These are phyloP conservation scores for Beta lomatogona DNA, from an alignment of 179 eudicot species.

Conservation along the genomic window DNA sequence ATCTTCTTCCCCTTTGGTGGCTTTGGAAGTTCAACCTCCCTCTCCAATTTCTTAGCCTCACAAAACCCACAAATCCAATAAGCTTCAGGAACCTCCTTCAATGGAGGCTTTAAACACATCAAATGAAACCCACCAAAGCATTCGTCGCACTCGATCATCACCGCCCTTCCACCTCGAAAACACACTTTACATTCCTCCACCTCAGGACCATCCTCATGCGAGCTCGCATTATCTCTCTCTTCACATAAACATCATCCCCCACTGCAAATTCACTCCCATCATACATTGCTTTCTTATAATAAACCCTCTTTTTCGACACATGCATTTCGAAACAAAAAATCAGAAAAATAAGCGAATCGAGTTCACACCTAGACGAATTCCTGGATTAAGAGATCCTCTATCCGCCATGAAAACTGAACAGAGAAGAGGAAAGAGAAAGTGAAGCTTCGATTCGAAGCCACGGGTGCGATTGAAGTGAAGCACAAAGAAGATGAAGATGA, in stretches of 20 bases:
- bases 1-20: constrained; percentile 73
- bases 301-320: constrained; percentile 52
- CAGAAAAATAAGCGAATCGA: background rate
- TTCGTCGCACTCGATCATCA: constrained; percentile 92
- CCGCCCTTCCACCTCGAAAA: constrained; percentile 30
- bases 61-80: constrained; percentile 91
- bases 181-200: constrained; percentile 84
- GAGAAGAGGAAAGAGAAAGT: too few relatives aligned
- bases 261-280: constrained; percentile 78
- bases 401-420: too few relatives aligned
- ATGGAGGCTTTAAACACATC: constrained; percentile 88
- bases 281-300: constrained; percentile 72
- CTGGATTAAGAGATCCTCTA: too few relatives aligned
- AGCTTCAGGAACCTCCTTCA: constrained; percentile 85
- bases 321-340: too few relatives aligned
- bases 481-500: too few relatives aligned
- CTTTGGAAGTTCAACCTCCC: constrained; percentile 51
- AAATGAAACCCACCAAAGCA: constrained; percentile 93
- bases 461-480: too few relatives aligned
- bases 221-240: constrained; percentile 75
- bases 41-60: constrained; percentile 64
- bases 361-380: too few relatives aligned
- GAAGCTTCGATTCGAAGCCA: too few relatives aligned
- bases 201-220: constrained; percentile 73
- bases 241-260: constrained; percentile 87